phyloP scores from a whole-genome alignment of 106 monocot genomes.

The Xerophyta viscosa region DNA sequence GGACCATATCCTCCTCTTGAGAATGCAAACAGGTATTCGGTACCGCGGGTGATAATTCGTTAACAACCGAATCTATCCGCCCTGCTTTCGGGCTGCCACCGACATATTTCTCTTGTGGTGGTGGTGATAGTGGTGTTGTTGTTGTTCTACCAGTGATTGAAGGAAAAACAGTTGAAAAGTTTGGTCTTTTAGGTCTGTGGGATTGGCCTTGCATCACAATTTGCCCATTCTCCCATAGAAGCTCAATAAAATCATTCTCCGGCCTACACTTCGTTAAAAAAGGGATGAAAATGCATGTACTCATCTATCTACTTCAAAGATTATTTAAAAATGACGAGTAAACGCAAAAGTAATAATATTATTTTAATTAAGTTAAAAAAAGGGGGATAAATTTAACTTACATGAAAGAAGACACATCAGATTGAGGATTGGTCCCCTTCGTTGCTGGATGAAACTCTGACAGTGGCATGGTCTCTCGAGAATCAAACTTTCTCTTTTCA shows the following conservation, averaged over 20 bases:
- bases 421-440: background rate
- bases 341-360: too few species aligned
- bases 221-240: constrained; percentile 64
- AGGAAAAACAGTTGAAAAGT: constrained; percentile 1
- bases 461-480: background rate
- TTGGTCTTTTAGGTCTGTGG: constrained; percentile 16
- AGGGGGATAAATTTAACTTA: constrained; percentile 3
- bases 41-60: constrained; percentile 11
- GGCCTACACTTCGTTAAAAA: constrained; percentile 8
- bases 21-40: too few species aligned
- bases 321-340: too few species aligned
- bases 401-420: too few species aligned
- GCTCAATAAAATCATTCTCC: constrained; percentile 41
- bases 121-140: too few species aligned
- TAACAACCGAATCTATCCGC: constrained; percentile 1
- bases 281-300: too few species aligned
- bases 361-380: background rate
- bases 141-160: constrained; percentile 7
- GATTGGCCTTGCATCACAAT: constrained; percentile 46
- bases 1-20: constrained; percentile 36
- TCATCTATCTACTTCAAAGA: too few species aligned
- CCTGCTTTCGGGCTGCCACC: constrained; percentile 2
- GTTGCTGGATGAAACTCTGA: background rate
- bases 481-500: background rate
- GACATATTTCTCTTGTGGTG: too few species aligned